Evolutionary conservation across 2,329 filamentous ascomycete species (phyloP).

Genomic region (Fusarium praegraminearum): DNA sequence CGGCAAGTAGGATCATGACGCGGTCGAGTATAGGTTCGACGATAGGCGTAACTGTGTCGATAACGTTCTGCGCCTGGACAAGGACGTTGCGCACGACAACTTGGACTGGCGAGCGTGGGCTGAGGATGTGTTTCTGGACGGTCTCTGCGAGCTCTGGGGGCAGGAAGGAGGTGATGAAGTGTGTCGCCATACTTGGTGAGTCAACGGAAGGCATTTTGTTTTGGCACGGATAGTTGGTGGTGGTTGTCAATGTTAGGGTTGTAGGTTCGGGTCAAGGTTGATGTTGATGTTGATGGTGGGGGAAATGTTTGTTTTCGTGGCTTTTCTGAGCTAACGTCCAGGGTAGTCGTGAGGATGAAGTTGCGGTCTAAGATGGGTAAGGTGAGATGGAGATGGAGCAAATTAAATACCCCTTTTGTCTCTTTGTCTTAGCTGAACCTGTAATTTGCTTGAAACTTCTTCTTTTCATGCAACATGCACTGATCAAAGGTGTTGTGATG

Average conservation of each 20-base stretch:
- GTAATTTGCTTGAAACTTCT: not conserved
- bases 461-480: not conserved
- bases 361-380: slow-evolving; percentile 31
- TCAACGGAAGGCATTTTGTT: slow-evolving; percentile 47
- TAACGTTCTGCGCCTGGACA: slow-evolving; percentile 46
- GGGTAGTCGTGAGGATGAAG: slow-evolving; percentile 30
- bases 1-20: slow-evolving; percentile 50
- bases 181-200: slow-evolving; percentile 48
- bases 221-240: slow-evolving; percentile 1
- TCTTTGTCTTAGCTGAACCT: not conserved
- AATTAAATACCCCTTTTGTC: slow-evolving; percentile 18
- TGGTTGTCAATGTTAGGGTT: slow-evolving; percentile 12
- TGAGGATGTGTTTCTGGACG: slow-evolving; percentile 62
- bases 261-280: slow-evolving; percentile 9
- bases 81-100: slow-evolving; percentile 53
- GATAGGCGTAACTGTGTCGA: slow-evolving; percentile 55
- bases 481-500: not conserved
- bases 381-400: slow-evolving; percentile 4
- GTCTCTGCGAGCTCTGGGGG: slow-evolving; percentile 59
- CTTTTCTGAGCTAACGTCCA: slow-evolving; percentile 31
- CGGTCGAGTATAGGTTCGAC: slow-evolving; percentile 59
- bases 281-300: slow-evolving; percentile 4
- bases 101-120: slow-evolving; percentile 60
- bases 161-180: slow-evolving; percentile 57
- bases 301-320: slow-evolving; percentile 31